phyloP scores from a whole-genome alignment of 2,329 filamentous ascomycete genomes.

The Chalara sp. region DNA sequence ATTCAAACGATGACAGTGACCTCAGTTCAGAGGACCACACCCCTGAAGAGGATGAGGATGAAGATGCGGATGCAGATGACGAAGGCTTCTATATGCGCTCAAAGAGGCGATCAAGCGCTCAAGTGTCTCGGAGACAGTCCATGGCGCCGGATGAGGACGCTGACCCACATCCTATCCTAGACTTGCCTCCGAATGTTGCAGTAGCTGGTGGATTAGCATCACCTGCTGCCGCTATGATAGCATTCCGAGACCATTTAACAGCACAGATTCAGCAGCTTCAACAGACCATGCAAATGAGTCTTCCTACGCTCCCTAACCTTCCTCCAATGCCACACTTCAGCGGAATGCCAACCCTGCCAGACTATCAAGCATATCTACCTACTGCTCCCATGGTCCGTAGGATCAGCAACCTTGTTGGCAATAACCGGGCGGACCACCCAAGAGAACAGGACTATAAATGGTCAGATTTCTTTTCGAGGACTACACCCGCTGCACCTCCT shows the following conservation, averaged over 20 bases:
- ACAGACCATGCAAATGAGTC: slow-evolving; percentile 56
- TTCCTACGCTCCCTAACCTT: slow-evolving; percentile 59
- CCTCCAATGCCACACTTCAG: slow-evolving; percentile 35
- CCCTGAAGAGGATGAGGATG: slow-evolving; percentile 31
- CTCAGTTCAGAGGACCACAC: slow-evolving; percentile 9
- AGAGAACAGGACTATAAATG: slow-evolving; percentile 50
- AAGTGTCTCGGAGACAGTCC: slow-evolving; percentile 12
- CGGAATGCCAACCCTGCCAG: slow-evolving; percentile 58
- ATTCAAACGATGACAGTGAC: slow-evolving; percentile 35
- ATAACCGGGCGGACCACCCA: slow-evolving; percentile 32
- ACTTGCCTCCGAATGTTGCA: slow-evolving; percentile 15
- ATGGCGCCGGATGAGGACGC: slow-evolving; percentile 13
- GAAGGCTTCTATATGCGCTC: slow-evolving; percentile 29
- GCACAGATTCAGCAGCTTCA: slow-evolving; percentile 73
- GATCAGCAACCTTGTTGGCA: slow-evolving; percentile 62
- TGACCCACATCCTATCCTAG: slow-evolving; percentile 12
- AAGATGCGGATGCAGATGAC: slow-evolving; percentile 23
- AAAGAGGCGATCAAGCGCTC: slow-evolving; percentile 23
- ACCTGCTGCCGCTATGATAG: slow-evolving; percentile 57
- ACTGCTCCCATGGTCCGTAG: slow-evolving; percentile 59
- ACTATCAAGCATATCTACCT: slow-evolving; percentile 63
- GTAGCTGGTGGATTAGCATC: slow-evolving; percentile 33
- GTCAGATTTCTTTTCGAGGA: slow-evolving; percentile 60
- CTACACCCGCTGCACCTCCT: slow-evolving; percentile 52
- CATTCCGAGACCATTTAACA: slow-evolving; percentile 66